phyloP scores from a whole-genome alignment of 164 flowering plant species.

The Stephania cephalantha region DNA sequence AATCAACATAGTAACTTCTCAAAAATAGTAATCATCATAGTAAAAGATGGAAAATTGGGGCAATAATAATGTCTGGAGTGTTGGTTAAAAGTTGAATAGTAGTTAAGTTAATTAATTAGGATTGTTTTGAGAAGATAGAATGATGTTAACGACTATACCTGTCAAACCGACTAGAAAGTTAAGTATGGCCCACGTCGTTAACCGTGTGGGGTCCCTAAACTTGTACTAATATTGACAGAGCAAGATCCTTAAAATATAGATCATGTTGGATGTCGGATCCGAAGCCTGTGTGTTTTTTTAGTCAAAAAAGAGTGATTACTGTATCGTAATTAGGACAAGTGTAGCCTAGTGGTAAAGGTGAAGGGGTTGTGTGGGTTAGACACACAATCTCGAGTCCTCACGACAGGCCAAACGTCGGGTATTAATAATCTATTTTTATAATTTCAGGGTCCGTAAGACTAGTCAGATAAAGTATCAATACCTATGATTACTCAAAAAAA shows the following conservation, averaged over 20 bases:
- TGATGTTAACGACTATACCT: constrained; percentile 10
- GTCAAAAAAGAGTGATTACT: background rate
- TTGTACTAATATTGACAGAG: background rate
- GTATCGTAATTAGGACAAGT: background rate
- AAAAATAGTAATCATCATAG: too few relatives aligned
- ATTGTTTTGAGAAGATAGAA: background rate
- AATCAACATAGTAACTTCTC: too few relatives aligned
- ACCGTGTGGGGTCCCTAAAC: constrained; percentile 5
- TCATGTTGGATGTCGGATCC: constrained; percentile 9
- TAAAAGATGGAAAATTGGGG: background rate
- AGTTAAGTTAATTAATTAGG: background rate
- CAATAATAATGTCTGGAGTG: background rate
- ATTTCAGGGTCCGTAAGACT: too few relatives aligned
- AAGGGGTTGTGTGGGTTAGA: too few relatives aligned
- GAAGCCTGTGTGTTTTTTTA: constrained; percentile 1
- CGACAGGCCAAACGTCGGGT: too few relatives aligned
- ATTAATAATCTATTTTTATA: too few relatives aligned
- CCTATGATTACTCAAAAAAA: too few relatives aligned
- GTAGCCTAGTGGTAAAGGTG: background rate
- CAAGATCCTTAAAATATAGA: constrained; percentile 5
- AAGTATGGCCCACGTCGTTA: background rate
- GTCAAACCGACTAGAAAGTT: background rate
- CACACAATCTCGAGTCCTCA: too few relatives aligned
- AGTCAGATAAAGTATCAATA: too few relatives aligned
- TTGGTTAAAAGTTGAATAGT: background rate